These are phyloP conservation scores for Nidularia sp. DNA, from an alignment of 768 basidiomycete species.

Conservation along the genomic window DNA sequence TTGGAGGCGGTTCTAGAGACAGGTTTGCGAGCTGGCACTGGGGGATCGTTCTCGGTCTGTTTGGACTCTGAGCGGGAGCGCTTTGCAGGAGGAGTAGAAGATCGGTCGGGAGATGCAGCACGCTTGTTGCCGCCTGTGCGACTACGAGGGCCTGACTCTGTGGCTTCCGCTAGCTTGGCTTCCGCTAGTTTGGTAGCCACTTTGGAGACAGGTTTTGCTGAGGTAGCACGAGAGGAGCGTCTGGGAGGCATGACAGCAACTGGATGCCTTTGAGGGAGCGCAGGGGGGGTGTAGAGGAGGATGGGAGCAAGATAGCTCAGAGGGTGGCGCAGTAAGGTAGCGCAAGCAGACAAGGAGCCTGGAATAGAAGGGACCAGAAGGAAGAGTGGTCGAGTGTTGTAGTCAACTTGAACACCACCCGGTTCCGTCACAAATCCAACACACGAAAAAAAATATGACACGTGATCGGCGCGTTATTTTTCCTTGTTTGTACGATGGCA, in stretches of 20 bases:
- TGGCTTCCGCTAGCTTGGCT: conserved; percentile 25
- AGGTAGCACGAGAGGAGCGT: conserved; percentile 50
- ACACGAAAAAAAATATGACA: too few species aligned
- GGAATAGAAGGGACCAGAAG: too few species aligned
- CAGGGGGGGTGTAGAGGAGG: conserved; percentile 6
- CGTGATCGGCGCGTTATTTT: too few species aligned
- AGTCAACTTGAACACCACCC: too few species aligned
- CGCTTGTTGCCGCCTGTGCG: conserved; percentile 41
- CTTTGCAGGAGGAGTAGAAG: conserved; percentile 43
- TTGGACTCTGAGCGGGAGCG: conserved; percentile 38
- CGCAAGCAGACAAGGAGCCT: conserved; percentile 4
- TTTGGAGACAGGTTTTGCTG: conserved; percentile 32
- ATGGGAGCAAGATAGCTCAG: not conserved
- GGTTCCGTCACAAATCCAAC: too few species aligned
- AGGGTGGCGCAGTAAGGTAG: conserved; percentile 3
- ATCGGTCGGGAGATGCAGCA: conserved; percentile 42
- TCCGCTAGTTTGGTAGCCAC: conserved; percentile 24
- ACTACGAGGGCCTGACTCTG: conserved; percentile 14
- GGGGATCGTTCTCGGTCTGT: conserved; percentile 40
- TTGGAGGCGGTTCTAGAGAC: conserved; percentile 15
- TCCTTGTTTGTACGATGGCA: too few species aligned
- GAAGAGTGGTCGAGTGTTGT: too few species aligned
- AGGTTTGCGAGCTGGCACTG: conserved; percentile 22
- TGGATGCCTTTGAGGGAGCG: conserved; percentile 1
- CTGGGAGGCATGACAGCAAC: conserved; percentile 33